phyloP scores from a whole-genome alignment of 2,329 filamentous ascomycete species.

The Exophiala mesophila region DNA sequence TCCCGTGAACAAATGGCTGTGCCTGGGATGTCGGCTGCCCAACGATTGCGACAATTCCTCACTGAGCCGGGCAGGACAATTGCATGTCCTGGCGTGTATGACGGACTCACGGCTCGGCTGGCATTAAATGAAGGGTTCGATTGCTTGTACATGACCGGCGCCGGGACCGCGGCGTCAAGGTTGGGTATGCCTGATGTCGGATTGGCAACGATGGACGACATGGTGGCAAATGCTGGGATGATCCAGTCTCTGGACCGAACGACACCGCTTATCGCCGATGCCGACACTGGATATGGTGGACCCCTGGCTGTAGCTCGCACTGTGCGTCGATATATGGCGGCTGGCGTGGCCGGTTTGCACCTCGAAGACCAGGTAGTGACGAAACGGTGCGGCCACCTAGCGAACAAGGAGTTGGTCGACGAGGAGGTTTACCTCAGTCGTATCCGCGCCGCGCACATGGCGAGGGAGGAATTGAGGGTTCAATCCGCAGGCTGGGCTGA shows the following conservation, averaged over 20 bases:
- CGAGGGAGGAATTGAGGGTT: conserved; percentile 22
- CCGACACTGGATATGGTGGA: conserved; percentile 50
- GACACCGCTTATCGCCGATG: conserved; percentile 49
- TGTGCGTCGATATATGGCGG: conserved; percentile 45
- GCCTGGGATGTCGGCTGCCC: not conserved
- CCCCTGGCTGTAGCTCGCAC: conserved; percentile 44
- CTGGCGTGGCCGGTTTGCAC: conserved; percentile 52
- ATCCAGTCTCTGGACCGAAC: conserved; percentile 46
- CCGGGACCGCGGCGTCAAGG: conserved; percentile 44
- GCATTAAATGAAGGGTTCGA: conserved; percentile 59
- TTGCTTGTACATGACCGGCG: conserved; percentile 60
- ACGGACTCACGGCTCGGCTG: conserved; percentile 56
- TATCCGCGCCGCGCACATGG: conserved; percentile 33
- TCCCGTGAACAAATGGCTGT: not conserved
- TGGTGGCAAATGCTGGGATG: conserved; percentile 50
- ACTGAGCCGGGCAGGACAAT: conserved; percentile 35
- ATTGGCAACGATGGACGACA: conserved; percentile 47
- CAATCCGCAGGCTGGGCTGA: conserved; percentile 28
- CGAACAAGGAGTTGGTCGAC: conserved; percentile 35
- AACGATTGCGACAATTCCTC: conserved; percentile 29
- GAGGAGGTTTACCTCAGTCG: conserved; percentile 30
- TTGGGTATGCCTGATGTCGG: conserved; percentile 48
- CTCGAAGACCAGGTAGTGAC: conserved; percentile 46
- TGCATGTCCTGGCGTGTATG: conserved; percentile 58
- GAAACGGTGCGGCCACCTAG: conserved; percentile 38